Base-by-base conservation (phyloP, 2,329 filamentous ascomycete genomes). In the Fusarium sp. region DNA sequence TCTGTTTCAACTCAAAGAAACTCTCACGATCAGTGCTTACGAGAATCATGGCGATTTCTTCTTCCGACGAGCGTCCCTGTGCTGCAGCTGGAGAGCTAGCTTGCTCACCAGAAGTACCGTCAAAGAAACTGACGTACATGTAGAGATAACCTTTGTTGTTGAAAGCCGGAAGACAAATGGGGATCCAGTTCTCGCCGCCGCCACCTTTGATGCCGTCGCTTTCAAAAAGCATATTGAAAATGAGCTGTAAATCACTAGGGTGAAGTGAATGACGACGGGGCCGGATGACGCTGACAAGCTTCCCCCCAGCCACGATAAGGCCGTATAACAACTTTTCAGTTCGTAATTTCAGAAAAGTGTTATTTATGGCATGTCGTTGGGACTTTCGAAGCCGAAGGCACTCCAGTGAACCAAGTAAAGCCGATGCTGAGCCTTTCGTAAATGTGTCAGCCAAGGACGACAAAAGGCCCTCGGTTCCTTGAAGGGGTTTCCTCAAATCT, bases 141-240 rank as follows among this genome's bases (percentile, higher is more conserved):
- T 99, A 98, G 3, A 99, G 86, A 77, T 97, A 99, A 27, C 96
- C 97, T 54, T 91, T 92, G 79, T 94, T 98, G 82, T 99, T 99
- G 83, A 99, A 99, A 7, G 94, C 95, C 1, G 96, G 97, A 5
- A 99, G 86, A 75, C 96, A 99, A 9, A 99, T 86, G 0, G 96
- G 96, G 49, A 98, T 95, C 96, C 96, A 99, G 75, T 95, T 98
- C 80, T 99, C 96, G 30, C 95, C 96, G 41, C 87, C 94, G 8
- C 93, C 94, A 22, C 94, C 92, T 78, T 96, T 95, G 77, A 99
- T 92, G 45, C 93, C 92, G 51, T 94, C 93, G 4, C 95, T 96
- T 81, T 97, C 94, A 75, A 99, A 99, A 3, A 99, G 89, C 97
- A 99, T 99, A 77, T 98, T 98, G 85, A 99, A 99, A 65, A 99